A percentile compares a stretch with the other conserved stretches of the same genome.
Evolutionary conservation across 192 early-diverging fungal genomes (phyloP).

Genomic region (Podila verticillata): DNA sequence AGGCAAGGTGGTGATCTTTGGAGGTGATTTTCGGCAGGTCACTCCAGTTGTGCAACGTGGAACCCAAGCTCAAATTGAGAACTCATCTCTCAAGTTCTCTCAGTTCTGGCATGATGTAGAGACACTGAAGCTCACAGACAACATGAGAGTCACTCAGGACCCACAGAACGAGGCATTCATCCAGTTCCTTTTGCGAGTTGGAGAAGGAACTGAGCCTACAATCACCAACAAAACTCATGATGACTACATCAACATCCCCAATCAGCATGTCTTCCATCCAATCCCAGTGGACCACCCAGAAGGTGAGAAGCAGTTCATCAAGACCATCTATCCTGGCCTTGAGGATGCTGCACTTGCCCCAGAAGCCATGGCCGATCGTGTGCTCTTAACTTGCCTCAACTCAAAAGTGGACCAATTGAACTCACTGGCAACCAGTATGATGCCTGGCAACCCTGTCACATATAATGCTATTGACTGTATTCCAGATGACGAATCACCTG

Average conservation of each 20-base stretch:
- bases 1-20: slow-evolving; percentile 31
- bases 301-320: slow-evolving; percentile 13
- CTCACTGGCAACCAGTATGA: slow-evolving; percentile 10
- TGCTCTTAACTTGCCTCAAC: slow-evolving; percentile 5
- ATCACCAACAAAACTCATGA: not conserved
- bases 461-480: slow-evolving; percentile 4
- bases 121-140: slow-evolving; percentile 14
- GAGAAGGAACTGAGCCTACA: slow-evolving; percentile 17
- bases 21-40: slow-evolving; percentile 39
- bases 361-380: slow-evolving; percentile 11
- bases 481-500: not conserved
- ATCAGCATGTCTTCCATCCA: slow-evolving; percentile 13
- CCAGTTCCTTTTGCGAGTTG: slow-evolving; percentile 10
- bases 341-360: not conserved
- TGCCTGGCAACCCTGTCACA: not conserved
- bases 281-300: not conserved
- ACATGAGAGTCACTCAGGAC: slow-evolving; percentile 24
- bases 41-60: slow-evolving; percentile 29
- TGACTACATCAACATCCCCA: slow-evolving; percentile 15
- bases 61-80: slow-evolving; percentile 15
- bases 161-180: slow-evolving; percentile 8
- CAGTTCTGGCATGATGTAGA: slow-evolving; percentile 22
- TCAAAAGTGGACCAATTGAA: slow-evolving; percentile 5
- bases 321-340: slow-evolving; percentile 6
- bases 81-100: slow-evolving; percentile 20